Conservation (phyloP, 495 filamentous ascomycete genomes). For the Penicillium malachiteum region DNA sequence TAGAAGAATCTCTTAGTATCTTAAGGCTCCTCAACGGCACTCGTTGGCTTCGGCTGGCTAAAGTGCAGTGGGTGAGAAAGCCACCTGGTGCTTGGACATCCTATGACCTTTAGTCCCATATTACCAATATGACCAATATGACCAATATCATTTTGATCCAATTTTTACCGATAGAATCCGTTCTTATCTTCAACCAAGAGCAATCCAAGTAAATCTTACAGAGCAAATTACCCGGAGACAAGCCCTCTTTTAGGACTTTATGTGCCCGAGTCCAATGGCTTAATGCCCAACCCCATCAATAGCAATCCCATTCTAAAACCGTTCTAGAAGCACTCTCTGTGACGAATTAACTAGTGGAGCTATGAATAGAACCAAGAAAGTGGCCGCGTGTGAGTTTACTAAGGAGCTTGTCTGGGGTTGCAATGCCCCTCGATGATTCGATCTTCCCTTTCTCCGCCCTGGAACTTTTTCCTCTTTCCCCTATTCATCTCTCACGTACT, state of each 20-base stretch:
- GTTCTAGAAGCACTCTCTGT: conserved; percentile 4
- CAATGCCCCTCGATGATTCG: conserved; percentile 17
- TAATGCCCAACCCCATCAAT: not conserved
- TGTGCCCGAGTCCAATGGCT: too few relatives aligned
- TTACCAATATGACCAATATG: not conserved
- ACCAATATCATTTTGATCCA: not conserved
- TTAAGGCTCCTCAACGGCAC: conserved; percentile 37
- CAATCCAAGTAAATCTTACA: too few relatives aligned
- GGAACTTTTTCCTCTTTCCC: conserved; percentile 15
- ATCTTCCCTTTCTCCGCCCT: conserved; percentile 15
- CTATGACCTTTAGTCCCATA: not conserved
- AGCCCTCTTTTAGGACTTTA: too few relatives aligned
- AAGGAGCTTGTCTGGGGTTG: conserved; percentile 4
- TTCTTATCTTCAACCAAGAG: too few relatives aligned
- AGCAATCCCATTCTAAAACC: not conserved
- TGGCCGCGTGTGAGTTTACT: conserved; percentile 1
- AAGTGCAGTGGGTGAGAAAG: conserved; percentile 40
- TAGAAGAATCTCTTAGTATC: conserved; percentile 35
- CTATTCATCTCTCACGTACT: conserved; percentile 19
- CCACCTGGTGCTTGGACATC: conserved; percentile 45
- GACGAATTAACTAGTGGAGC: not conserved
- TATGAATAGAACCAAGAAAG: conserved; percentile 1
- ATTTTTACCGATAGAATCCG: not conserved
- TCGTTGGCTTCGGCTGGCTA: conserved; percentile 21
- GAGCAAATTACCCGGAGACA: too few relatives aligned